Percentiles rank a stretch among this genome's conserved stretches.
phyloP scores from a whole-genome alignment of 176 grass and related monocot species.

The Secale cereale region DNA sequence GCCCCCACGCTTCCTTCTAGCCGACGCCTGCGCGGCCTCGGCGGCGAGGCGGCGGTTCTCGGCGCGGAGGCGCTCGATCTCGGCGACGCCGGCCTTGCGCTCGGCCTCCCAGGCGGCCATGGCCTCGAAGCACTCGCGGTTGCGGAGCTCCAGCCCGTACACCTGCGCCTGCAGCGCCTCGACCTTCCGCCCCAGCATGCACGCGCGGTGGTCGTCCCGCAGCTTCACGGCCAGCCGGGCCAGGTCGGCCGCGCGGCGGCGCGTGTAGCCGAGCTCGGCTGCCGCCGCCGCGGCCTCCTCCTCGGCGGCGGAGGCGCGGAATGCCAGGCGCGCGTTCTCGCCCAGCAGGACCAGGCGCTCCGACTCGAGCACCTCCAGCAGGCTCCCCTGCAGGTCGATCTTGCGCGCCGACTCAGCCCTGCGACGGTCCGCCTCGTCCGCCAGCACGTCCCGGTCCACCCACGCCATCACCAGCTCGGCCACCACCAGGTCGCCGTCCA shows the following conservation, averaged over 20 bases:
- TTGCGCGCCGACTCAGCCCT: conserved; percentile 46
- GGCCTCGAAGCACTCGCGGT: conserved; percentile 69
- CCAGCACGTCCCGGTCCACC: conserved; percentile 56
- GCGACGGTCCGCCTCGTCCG: conserved; percentile 42
- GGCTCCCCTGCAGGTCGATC: conserved; percentile 91
- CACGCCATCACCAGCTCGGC: conserved; percentile 60
- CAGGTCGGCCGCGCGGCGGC: conserved; percentile 70
- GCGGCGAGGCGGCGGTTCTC: conserved; percentile 54
- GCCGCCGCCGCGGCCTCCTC: conserved; percentile 46
- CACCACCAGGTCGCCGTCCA: conserved; percentile 29
- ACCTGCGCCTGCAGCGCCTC: conserved; percentile 85
- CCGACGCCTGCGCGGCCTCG: background rate
- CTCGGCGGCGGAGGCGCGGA: conserved; percentile 49
- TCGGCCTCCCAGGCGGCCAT: conserved; percentile 53
- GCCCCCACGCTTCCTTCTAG: background rate
- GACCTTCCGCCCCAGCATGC: conserved; percentile 66
- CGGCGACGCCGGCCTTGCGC: conserved; percentile 6
- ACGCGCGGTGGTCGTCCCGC: conserved; percentile 79
- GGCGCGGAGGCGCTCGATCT: conserved; percentile 51
- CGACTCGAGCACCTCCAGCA: conserved; percentile 89
- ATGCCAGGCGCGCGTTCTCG: conserved; percentile 80
- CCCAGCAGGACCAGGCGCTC: conserved; percentile 87
- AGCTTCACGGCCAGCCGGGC: conserved; percentile 69
- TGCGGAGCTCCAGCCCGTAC: conserved; percentile 73
- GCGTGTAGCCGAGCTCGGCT: conserved; percentile 69